Conservation (phyloP, 2,329 filamentous ascomycete genomes). For the Myriosclerotinia duriaeana region DNA sequence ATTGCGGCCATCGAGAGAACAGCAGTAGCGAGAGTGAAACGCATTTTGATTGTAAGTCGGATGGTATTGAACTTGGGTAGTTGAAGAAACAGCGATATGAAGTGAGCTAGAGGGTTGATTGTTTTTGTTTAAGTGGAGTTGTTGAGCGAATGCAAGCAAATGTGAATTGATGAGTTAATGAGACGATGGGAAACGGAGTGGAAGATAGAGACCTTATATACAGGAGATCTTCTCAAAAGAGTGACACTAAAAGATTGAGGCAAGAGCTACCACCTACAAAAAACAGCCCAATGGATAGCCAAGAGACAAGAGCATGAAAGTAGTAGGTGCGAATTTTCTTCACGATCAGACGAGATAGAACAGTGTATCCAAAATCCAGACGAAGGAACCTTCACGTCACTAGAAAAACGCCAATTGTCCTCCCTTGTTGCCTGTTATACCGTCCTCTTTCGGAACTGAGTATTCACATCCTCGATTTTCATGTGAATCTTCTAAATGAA, state of each 20-base stretch:
- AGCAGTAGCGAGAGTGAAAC: constrained; percentile 31
- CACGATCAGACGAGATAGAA: not conserved
- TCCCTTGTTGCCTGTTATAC: constrained; percentile 13
- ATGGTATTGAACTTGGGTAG: constrained; percentile 8
- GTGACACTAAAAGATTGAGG: constrained; percentile 2
- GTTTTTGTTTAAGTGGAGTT: not conserved
- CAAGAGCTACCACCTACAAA: not conserved
- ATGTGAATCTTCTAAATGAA: constrained; percentile 24
- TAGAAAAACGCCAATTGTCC: constrained; percentile 5
- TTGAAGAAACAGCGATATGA: not conserved
- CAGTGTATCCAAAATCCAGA: not conserved
- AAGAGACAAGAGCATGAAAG: constrained; percentile 7
- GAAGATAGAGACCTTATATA: constrained; percentile 5
- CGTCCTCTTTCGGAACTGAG: not conserved
- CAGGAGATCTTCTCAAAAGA: not conserved
- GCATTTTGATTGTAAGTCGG: constrained; percentile 33
- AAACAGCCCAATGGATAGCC: not conserved
- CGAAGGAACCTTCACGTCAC: constrained; percentile 4
- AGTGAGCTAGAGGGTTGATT: not conserved
- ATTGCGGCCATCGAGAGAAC: constrained; percentile 32
- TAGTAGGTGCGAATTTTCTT: not conserved
- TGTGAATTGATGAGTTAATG: constrained; percentile 4
- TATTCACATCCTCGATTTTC: not conserved
- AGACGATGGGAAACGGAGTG: not conserved
- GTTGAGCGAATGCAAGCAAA: constrained; percentile 18